Evolutionary conservation across 2,329 filamentous ascomycete genomes (phyloP), one percentile per base, ranked within the genome.

Genomic region (Microcera coccophila): DNA sequence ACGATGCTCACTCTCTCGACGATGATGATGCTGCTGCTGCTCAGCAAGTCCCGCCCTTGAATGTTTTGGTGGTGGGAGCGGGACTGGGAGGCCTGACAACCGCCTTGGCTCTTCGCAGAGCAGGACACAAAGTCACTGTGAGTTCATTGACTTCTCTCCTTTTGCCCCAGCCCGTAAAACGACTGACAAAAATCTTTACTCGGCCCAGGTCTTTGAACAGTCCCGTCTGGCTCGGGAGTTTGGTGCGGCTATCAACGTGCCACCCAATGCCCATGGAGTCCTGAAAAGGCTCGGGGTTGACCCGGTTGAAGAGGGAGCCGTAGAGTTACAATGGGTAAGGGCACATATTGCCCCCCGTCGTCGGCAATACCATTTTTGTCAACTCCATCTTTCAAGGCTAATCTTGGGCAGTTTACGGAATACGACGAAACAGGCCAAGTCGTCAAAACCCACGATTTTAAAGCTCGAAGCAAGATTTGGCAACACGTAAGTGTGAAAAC

Each of bases 161-260:
- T n/a, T n/a, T n/a, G n/a, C n/a, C n/a, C 7, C 4, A 12, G 2
- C 2, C 9, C 4, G n/a, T 19, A 14, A n/a, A 15, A 5, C 35
- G 20, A 39, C 2, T 38, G 18, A 0, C 64, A 64, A 32, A 70
- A 70, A 2, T 40, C 78, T 72, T 45, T 81, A 1, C 75, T 71
- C 38, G n/a, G n/a, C n/a, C n/a, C n/a, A n/a, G n/a, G n/a, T n/a
- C n/a, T n/a, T n/a, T n/a, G 79, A 83, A 50, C 72, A 78, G 54
- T 81, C 78, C 0, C 64, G 65, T 2, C 73, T 82, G 24, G 72
- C 73, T 14, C 73, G 66, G 38, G 79, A 83, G 58, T 62, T 70
- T 1, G 81, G 80, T 1, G 79, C 81, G 3, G 80, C 80, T 0
- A 71, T 84, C n/a, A 79, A 84, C 53, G 58, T 84, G 4, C 73